Percentiles rank a stretch among this genome's conserved stretches.
These are phyloP conservation scores for Scheffersomyces lignicola DNA, from an alignment of 1,139 yeast genomes.

Conservation along the genomic window DNA sequence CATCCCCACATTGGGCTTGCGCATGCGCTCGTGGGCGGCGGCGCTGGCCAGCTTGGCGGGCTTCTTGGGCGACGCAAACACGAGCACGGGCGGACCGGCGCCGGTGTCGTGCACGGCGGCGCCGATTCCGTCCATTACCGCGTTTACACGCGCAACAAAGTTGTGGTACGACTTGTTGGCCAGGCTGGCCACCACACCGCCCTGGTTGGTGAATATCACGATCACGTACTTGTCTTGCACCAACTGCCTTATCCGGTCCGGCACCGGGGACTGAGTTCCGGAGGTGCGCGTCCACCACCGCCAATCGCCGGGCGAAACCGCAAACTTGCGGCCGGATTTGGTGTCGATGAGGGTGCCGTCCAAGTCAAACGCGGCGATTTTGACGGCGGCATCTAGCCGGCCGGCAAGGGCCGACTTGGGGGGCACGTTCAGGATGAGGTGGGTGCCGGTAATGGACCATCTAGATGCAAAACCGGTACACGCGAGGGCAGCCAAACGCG, in stretches of 20 bases:
- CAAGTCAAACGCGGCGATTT: constrained; percentile 72
- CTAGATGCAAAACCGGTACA: constrained; percentile 6
- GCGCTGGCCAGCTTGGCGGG: constrained; percentile 31
- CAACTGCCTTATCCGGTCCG: constrained; percentile 25
- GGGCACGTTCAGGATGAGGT: constrained; percentile 35
- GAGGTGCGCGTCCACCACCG: constrained; percentile 43
- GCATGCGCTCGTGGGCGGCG: constrained; percentile 40
- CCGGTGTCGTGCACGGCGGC: constrained; percentile 7
- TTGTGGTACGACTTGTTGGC: constrained; percentile 54
- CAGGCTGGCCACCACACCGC: constrained; percentile 48
- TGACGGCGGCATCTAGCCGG: constrained; percentile 15
- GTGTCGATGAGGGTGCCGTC: constrained; percentile 72
- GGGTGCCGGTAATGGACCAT: constrained; percentile 37
- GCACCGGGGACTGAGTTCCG: constrained; percentile 14
- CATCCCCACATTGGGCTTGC: constrained; percentile 83
- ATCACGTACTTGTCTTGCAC: constrained; percentile 34
- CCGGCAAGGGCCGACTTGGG: background rate
- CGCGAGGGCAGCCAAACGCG: constrained; percentile 1
- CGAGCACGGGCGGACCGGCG: constrained; percentile 45
- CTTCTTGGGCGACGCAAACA: constrained; percentile 65
- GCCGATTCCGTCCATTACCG: constrained; percentile 18
- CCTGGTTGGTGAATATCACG: constrained; percentile 87
- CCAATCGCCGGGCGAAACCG: constrained; percentile 69
- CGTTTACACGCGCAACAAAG: constrained; percentile 40
- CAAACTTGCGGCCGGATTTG: constrained; percentile 55